A percentile compares a stretch with the other conserved stretches of the same genome.
These are phyloP conservation scores for Russula griseocarnosa DNA, from an alignment of 768 basidiomycete genomes.

Conservation along the genomic window DNA sequence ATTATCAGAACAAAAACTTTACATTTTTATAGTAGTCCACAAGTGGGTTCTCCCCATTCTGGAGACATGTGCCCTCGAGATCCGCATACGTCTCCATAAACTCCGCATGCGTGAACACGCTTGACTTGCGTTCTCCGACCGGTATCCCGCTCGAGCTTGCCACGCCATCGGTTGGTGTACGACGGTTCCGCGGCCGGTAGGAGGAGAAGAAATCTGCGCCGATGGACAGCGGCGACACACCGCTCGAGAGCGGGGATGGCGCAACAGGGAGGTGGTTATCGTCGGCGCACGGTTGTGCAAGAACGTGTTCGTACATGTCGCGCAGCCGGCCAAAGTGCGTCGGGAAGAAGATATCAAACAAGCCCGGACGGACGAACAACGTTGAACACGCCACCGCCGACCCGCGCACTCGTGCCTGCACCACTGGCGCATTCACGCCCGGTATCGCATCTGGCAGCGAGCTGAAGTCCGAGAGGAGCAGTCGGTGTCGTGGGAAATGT, in stretches of 20 bases:
- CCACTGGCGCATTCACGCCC: conserved; percentile 80
- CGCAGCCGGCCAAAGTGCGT: conserved; percentile 80
- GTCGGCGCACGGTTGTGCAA: conserved; percentile 50
- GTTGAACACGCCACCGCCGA: conserved; percentile 86
- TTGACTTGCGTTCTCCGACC: conserved; percentile 75
- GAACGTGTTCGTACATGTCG: conserved; percentile 85
- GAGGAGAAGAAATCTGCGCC: conserved; percentile 73
- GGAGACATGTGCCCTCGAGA: conserved; percentile 60
- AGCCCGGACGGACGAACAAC: conserved; percentile 89
- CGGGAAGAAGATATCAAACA: conserved; percentile 99
- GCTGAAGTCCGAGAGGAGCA: conserved; percentile 91
- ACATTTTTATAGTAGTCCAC: conserved; percentile 90
- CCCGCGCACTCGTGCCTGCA: conserved; percentile 86
- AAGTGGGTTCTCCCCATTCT: conserved; percentile 86
- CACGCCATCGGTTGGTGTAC: conserved; percentile 66
- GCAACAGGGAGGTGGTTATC: conserved; percentile 32
- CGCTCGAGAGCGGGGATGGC: conserved; percentile 50
- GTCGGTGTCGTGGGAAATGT: conserved; percentile 88
- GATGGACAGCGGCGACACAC: conserved; percentile 47
- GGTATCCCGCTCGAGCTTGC: conserved; percentile 71
- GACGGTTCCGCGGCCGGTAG: conserved; percentile 50
- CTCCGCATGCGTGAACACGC: conserved; percentile 82
- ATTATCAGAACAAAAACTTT: conserved; percentile 75
- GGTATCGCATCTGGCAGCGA: conserved; percentile 80
- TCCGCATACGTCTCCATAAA: conserved; percentile 87